Percentiles rank a stretch among this genome's conserved stretches.
phyloP scores from a whole-genome alignment of 2,329 filamentous ascomycete genomes.

The Blastomyces silverae region DNA sequence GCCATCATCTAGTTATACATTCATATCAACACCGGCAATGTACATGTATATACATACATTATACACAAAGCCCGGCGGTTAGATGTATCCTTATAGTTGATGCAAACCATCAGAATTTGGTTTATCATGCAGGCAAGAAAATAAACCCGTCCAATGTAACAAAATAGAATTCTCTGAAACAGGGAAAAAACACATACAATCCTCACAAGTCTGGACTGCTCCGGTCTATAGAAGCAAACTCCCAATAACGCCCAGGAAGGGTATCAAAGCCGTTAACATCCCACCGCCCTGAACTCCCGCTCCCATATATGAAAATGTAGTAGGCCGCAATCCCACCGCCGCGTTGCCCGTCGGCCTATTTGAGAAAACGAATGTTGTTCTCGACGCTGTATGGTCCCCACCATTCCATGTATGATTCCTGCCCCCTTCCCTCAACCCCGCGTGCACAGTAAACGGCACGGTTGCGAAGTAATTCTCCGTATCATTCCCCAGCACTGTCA shows the following conservation, averaged over 20 bases:
- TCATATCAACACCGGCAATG: too few species aligned
- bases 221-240: neutral
- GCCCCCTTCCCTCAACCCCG: conserved; percentile 7
- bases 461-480: conserved; percentile 14
- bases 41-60: too few species aligned
- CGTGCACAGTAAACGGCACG: conserved; percentile 10
- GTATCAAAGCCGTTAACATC: neutral
- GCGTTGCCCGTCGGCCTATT: conserved; percentile 9
- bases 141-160: neutral
- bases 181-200: neutral
- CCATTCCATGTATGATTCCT: conserved; percentile 6
- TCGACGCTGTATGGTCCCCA: neutral
- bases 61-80: too few species aligned
- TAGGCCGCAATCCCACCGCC: neutral
- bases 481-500: conserved; percentile 14
- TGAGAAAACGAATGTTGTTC: conserved; percentile 7
- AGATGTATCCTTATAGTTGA: neutral
- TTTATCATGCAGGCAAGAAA: neutral
- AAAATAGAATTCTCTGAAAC: neutral
- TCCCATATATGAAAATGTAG: neutral
- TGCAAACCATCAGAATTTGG: neutral
- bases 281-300: neutral
- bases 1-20: too few species aligned
- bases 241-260: neutral
- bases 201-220: neutral